phyloP scores from a whole-genome alignment of 2,329 filamentous ascomycete species.

The Botrytis deweyae region DNA sequence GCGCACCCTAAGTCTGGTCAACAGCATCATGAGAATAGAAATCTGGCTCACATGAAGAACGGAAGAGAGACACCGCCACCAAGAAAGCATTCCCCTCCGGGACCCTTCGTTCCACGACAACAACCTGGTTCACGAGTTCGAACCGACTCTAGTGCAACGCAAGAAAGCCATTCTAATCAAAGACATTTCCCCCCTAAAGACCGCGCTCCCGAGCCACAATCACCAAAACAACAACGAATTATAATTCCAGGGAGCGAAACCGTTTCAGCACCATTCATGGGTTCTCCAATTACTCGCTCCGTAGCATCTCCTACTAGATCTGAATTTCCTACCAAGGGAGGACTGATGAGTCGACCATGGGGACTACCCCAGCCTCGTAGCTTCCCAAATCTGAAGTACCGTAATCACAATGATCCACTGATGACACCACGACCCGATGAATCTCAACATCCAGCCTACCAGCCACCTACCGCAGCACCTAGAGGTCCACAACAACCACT shows the following conservation, averaged over 20 bases:
- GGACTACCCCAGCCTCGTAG: constrained; percentile 25
- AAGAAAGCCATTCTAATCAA: constrained; percentile 48
- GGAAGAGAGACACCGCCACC: constrained; percentile 62
- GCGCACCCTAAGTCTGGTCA: constrained; percentile 71
- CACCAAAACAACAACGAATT: constrained; percentile 22
- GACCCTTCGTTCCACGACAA: constrained; percentile 32
- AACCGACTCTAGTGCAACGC: constrained; percentile 48
- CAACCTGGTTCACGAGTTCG: constrained; percentile 44
- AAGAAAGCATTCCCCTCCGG: constrained; percentile 34
- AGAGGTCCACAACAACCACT: constrained; percentile 11
- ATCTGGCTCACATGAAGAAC: constrained; percentile 77
- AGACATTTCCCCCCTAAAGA: constrained; percentile 41
- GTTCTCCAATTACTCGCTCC: constrained; percentile 31
- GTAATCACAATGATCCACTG: constrained; percentile 32
- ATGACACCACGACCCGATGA: constrained; percentile 35
- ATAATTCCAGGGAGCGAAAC: constrained; percentile 27
- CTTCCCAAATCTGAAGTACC: constrained; percentile 31
- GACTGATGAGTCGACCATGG: constrained; percentile 19
- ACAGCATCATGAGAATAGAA: constrained; percentile 79
- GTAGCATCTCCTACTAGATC: constrained; percentile 26
- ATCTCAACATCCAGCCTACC: constrained; percentile 36
- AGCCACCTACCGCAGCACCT: not conserved
- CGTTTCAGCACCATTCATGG: constrained; percentile 32
- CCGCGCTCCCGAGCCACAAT: constrained; percentile 27
- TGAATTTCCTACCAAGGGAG: constrained; percentile 17